Base-by-base conservation (phyloP, 495 filamentous ascomycete genomes). In the Echria macrotheca region DNA sequence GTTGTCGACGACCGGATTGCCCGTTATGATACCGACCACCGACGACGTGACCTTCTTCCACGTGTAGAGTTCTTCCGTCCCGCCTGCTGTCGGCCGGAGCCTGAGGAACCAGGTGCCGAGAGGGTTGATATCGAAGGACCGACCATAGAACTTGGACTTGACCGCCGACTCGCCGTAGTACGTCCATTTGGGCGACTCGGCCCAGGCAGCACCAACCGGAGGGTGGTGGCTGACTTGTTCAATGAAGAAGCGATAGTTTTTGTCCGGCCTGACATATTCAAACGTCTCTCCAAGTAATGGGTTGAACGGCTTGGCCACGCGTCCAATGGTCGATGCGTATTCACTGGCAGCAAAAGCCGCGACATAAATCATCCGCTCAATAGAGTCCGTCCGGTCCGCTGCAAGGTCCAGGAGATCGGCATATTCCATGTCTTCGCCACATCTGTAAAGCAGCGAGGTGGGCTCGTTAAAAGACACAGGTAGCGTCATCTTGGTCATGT, bases 401-500 rank as follows among this genome's bases (percentile, higher is more conserved):
- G 93, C 93, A 49, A 85, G 83, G 61, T 98, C 87, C 44, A 98
- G 76, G 7, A 97, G 80, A 59, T 98, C 88, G 2, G 89, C 85
- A 58, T 98, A 98, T 69, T 98, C 93, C 83, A 98, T 86, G 60
- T 98, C 93, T 69, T 98, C 93, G 2, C 88, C 87, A 23, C 95
- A 90, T 60, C 93, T 87, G 59, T 97, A 90, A 17, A 98, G 79
- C n/a, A 98, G 71, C 14, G 93, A 97, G 9, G 93, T 98, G 10
- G 94, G 94, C 68, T 98, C 93, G 65, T 98, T 98, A 73, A 98
- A 98, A 9, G 93, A 96, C 4, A 98, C 93, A 0, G 93, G 93
- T 4, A 98, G 75, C 2, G 93, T 98, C 93, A 98, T 97, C 71
- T 90, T 96, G 15, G 93, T 98, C 93, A 98, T 97, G 63, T 98